A percentile compares a stretch with the other conserved stretches of the same genome.
Evolutionary conservation across 441 rosid genomes (phyloP).

Genomic region (Raphanus hybrid): DNA sequence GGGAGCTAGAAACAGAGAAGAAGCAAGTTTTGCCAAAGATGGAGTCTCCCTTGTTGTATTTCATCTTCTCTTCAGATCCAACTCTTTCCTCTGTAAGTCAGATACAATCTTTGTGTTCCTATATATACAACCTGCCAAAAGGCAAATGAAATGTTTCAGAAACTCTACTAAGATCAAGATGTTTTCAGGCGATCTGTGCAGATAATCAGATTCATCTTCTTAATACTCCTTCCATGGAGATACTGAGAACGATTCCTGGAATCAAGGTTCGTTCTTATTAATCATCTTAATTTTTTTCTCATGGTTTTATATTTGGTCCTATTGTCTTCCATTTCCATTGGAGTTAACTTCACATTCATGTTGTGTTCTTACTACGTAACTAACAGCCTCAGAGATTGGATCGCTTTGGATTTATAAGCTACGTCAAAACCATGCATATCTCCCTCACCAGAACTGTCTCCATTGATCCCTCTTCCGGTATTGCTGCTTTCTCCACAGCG

Average conservation of each 20-base stretch:
- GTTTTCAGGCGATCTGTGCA: slow-evolving; percentile 86
- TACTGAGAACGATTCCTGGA: slow-evolving; percentile 82
- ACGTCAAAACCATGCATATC: neutral
- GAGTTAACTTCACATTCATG: neutral
- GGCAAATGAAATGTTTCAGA: neutral
- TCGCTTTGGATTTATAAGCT: neutral
- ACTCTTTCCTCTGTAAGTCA: slow-evolving; percentile 84
- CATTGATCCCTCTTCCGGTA: neutral
- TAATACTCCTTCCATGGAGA: slow-evolving; percentile 91
- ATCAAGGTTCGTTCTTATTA: slow-evolving; percentile 69
- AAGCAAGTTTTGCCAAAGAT: slow-evolving; percentile 92
- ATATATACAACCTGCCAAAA: neutral
- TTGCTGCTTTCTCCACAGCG: neutral
- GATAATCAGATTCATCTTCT: slow-evolving; percentile 95
- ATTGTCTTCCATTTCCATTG: neutral
- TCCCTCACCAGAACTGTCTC: neutral
- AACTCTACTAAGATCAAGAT: slow-evolving; percentile 28
- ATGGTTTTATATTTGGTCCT: neutral
- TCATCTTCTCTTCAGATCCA: slow-evolving; percentile 76
- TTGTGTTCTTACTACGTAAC: neutral
- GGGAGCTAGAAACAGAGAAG: slow-evolving; percentile 97
- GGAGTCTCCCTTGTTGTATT: slow-evolving; percentile 86
- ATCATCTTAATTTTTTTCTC: neutral
- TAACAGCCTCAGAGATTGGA: neutral
- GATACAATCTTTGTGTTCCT: slow-evolving; percentile 1